Evolutionary conservation across 352 stramenopile genomes (phyloP).

Genomic region (Pilasporangium apinafurcum): DNA sequence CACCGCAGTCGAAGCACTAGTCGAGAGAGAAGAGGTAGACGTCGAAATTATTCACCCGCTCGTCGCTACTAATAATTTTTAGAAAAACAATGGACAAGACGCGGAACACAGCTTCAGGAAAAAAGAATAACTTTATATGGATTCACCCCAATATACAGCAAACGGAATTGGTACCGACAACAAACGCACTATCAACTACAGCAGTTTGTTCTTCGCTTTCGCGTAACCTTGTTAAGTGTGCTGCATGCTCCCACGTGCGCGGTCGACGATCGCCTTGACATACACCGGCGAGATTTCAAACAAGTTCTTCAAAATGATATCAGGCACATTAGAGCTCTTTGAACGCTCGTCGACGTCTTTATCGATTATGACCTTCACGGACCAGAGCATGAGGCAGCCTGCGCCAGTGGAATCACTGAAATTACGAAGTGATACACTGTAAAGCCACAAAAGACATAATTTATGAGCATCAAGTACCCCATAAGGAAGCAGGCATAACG

Average conservation of each 20-base stretch:
- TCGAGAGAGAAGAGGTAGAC: conserved; percentile 8
- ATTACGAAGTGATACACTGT: conserved; percentile 71
- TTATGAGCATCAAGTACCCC: conserved; percentile 1
- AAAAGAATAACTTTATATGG: not conserved
- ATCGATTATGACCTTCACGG: conserved; percentile 76
- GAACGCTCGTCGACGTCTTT: conserved; percentile 65
- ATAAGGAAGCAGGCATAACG: not conserved
- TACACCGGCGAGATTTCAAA: conserved; percentile 84
- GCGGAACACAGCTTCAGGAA: too few relatives aligned
- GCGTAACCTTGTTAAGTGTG: conserved; percentile 23
- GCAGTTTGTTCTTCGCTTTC: conserved; percentile 6
- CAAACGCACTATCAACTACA: conserved; percentile 5
- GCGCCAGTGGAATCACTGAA: conserved; percentile 66
- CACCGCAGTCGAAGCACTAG: conserved; percentile 16
- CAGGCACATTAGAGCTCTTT: conserved; percentile 75
- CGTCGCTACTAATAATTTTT: conserved; percentile 4
- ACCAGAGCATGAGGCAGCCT: conserved; percentile 76
- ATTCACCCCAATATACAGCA: conserved; percentile 3
- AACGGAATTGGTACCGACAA: conserved; percentile 2
- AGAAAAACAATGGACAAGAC: too few relatives aligned
- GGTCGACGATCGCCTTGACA: conserved; percentile 80
- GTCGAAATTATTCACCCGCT: conserved; percentile 4
- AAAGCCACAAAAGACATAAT: conserved; percentile 1
- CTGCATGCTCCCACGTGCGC: conserved; percentile 40
- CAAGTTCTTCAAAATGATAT: conserved; percentile 86